Percentiles rank a stretch among this genome's conserved stretches.
Evolutionary conservation across 163 green algal genomes (phyloP).

Genomic region (Coccomyxa subellipsoidea): DNA sequence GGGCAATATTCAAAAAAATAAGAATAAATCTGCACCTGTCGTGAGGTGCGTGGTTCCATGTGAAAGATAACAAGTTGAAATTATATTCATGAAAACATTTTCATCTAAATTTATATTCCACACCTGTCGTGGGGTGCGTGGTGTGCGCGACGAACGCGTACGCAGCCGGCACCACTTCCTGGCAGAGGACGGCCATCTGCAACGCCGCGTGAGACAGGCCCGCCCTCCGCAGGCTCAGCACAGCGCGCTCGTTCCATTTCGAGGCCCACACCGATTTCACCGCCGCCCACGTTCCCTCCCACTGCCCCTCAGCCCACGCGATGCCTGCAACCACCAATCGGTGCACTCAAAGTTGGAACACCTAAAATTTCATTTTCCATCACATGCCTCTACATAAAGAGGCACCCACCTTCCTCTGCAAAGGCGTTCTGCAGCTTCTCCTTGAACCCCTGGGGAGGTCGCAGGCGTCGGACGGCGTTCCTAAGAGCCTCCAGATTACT

Average conservation of each 20-base stretch:
- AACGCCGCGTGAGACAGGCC: conserved; percentile 45
- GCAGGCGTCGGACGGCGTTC: background rate
- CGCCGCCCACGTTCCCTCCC: conserved; percentile 18
- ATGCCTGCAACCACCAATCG: conserved; percentile 15
- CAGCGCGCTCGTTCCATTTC: conserved; percentile 98
- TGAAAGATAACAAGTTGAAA: too few species aligned
- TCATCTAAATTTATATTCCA: background rate
- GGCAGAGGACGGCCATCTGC: conserved; percentile 94
- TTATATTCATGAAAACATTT: too few species aligned
- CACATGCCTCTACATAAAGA: too few species aligned
- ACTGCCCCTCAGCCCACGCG: conserved; percentile 17
- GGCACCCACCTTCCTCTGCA: background rate
- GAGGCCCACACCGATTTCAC: conserved; percentile 85
- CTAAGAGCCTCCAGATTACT: conserved; percentile 37
- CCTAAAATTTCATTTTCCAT: too few species aligned
- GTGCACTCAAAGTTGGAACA: too few species aligned
- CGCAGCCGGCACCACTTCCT: conserved; percentile 84
- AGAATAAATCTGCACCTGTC: too few species aligned
- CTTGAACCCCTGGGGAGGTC: background rate
- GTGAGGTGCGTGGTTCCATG: too few species aligned
- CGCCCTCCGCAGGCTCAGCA: conserved; percentile 71
- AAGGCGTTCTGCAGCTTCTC: conserved; percentile 12
- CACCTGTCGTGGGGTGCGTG: conserved; percentile 79
- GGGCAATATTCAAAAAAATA: too few species aligned
- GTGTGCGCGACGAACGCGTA: conserved; percentile 99